Evolutionary conservation across 805 yeast species (phyloP).

Genomic region (Schwanniomyces polymorphus): DNA sequence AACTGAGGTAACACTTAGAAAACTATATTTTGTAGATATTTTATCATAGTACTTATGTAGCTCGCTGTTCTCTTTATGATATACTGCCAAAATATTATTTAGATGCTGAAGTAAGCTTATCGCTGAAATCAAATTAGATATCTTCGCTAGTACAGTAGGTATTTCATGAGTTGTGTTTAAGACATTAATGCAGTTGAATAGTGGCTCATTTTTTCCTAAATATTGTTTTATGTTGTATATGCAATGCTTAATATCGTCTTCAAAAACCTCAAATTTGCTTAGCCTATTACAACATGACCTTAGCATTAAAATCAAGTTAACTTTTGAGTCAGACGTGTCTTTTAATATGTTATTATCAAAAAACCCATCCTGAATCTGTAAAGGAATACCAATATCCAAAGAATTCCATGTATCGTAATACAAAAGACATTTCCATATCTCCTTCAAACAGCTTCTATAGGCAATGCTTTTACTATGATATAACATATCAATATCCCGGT

Average conservation of each 20-base stretch:
- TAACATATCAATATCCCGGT: constrained; percentile 1
- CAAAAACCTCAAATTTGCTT: not conserved
- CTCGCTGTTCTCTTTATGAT: not conserved
- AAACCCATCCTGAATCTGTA: not conserved
- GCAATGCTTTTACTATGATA: not conserved
- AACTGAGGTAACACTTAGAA: not conserved
- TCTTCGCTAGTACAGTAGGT: not conserved
- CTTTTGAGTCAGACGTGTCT: not conserved
- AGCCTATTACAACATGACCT: not conserved
- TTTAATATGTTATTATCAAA: not conserved
- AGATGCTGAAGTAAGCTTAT: not conserved
- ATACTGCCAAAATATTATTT: not conserved
- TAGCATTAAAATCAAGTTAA: not conserved
- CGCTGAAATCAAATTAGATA: not conserved
- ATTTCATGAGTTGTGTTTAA: not conserved
- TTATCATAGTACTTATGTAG: not conserved
- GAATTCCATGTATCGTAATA: constrained; percentile 1
- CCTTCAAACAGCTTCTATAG: not conserved
- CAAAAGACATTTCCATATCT: constrained; percentile 1
- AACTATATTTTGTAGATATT: not conserved
- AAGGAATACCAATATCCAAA: constrained; percentile 1
- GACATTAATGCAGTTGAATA: not conserved
- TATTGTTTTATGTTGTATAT: not conserved
- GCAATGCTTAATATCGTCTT: not conserved
- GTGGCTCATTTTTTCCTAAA: not conserved